Percentiles rank a stretch among this genome's conserved stretches.
Conservation (phyloP, 164 flowering plant genomes). For the Liriodendron chinense region DNA sequence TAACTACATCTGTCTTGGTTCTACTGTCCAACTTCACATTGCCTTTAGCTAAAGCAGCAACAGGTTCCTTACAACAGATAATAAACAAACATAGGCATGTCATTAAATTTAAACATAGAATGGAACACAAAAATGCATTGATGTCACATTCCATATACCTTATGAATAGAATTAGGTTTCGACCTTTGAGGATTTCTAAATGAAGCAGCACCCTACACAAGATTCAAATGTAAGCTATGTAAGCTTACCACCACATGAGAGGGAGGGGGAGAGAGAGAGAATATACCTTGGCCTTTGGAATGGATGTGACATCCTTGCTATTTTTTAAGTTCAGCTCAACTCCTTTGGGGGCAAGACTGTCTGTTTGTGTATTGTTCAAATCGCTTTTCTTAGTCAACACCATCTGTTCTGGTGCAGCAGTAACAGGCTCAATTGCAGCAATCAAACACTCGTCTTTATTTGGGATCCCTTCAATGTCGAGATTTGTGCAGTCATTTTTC, state of each 20-base stretch:
- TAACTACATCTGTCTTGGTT: constrained; percentile 4
- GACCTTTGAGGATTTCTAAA: no score
- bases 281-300: constrained; percentile 7
- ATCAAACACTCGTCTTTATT: background rate
- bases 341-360: background rate
- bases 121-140: background rate
- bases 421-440: background rate
- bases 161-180: background rate
- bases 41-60: constrained; percentile 6
- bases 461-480: background rate
- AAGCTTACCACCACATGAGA: no score
- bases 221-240: background rate
- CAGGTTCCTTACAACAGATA: constrained; percentile 8
- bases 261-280: background rate
- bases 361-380: background rate
- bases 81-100: background rate
- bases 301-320: constrained; percentile 4
- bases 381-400: background rate
- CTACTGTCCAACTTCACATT: constrained; percentile 10
- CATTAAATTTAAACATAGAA: background rate
- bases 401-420: constrained; percentile 5
- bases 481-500: background rate
- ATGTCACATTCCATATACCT: background rate
- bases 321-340: constrained; percentile 7
- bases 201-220: background rate